A percentile compares a stretch with the other conserved stretches of the same genome.
These are phyloP conservation scores for Xenosphaeropsis pyriputrescens DNA, from an alignment of 2,329 filamentous ascomycete species.

Conservation along the genomic window DNA sequence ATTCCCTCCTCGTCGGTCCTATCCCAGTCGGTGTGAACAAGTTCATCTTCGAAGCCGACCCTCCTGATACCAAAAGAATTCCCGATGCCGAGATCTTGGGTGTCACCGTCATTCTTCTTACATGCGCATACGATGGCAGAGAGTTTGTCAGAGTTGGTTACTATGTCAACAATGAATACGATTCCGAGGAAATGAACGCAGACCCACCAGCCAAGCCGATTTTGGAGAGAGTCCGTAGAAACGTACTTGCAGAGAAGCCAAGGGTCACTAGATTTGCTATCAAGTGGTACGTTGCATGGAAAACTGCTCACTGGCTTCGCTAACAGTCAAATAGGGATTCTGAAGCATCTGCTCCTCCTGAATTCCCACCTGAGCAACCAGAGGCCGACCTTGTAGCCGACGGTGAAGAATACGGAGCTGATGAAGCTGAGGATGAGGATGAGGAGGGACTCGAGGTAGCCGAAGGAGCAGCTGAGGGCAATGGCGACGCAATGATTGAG, in stretches of 20 bases:
- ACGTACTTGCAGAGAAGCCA: constrained; percentile 92
- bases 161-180: constrained; percentile 99
- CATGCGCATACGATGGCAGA: constrained; percentile 88
- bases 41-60: constrained; percentile 92
- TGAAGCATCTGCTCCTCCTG: constrained; percentile 89
- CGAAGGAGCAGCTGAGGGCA: constrained; percentile 31
- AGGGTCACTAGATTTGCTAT: constrained; percentile 95
- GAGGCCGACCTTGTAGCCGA: constrained; percentile 81
- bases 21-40: constrained; percentile 97
- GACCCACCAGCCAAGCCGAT: constrained; percentile 87
- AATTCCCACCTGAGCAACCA: constrained; percentile 94
- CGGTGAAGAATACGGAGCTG: constrained; percentile 80
- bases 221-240: constrained; percentile 82
- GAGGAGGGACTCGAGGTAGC: constrained; percentile 45
- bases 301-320: constrained; percentile 3
- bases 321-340: constrained; percentile 56
- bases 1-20: constrained; percentile 91
- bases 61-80: constrained; percentile 80
- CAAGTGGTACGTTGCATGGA: constrained; percentile 61
- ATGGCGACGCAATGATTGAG: constrained; percentile 32
- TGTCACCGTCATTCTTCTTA: constrained; percentile 92
- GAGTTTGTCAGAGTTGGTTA: constrained; percentile 98
- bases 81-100: constrained; percentile 91
- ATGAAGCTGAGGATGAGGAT: constrained; percentile 66
- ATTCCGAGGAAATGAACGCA: constrained; percentile 73